Evolutionary conservation across 768 basidiomycete species (phyloP).

Genomic region (Hygrophorus pudorinus): DNA sequence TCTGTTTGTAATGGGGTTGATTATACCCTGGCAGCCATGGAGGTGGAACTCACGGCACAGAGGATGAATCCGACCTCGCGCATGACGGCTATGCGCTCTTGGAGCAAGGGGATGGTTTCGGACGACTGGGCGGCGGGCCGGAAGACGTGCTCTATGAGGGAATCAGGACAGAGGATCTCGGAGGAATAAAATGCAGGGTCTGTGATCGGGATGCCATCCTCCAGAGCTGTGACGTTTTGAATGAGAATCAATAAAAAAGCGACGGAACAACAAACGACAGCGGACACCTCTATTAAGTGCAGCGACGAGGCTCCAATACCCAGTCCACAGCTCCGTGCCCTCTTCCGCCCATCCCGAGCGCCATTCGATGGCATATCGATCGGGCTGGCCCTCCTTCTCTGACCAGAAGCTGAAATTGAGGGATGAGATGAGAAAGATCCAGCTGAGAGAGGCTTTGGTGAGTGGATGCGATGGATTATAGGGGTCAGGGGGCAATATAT

Average conservation of each 20-base stretch:
- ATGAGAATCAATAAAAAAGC: conserved; percentile 1
- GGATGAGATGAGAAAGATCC: conserved; percentile 83
- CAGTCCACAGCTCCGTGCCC: conserved; percentile 51
- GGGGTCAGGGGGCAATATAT: conserved; percentile 62
- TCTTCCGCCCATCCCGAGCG: conserved; percentile 51
- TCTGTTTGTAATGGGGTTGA: conserved; percentile 25
- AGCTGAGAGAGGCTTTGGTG: conserved; percentile 56
- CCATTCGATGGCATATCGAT: conserved; percentile 76
- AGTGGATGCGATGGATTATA: conserved; percentile 42
- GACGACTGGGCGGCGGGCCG: conserved; percentile 42
- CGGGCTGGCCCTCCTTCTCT: conserved; percentile 43
- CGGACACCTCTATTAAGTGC: conserved; percentile 67
- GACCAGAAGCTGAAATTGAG: conserved; percentile 92
- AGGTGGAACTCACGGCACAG: conserved; percentile 49
- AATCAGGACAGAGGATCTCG: conserved; percentile 59
- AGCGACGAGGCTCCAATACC: conserved; percentile 84
- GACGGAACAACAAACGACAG: conserved; percentile 1
- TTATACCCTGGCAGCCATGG: not conserved
- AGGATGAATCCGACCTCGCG: conserved; percentile 69
- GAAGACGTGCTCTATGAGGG: conserved; percentile 60
- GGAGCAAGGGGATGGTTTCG: conserved; percentile 62
- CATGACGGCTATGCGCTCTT: conserved; percentile 66
- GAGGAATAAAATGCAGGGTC: conserved; percentile 73
- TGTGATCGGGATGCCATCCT: conserved; percentile 67
- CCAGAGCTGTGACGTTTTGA: conserved; percentile 51